A percentile compares a stretch with the other conserved stretches of the same genome.
Conservation (phyloP, 2,329 filamentous ascomycete genomes). For the Clonostachys sp. region DNA sequence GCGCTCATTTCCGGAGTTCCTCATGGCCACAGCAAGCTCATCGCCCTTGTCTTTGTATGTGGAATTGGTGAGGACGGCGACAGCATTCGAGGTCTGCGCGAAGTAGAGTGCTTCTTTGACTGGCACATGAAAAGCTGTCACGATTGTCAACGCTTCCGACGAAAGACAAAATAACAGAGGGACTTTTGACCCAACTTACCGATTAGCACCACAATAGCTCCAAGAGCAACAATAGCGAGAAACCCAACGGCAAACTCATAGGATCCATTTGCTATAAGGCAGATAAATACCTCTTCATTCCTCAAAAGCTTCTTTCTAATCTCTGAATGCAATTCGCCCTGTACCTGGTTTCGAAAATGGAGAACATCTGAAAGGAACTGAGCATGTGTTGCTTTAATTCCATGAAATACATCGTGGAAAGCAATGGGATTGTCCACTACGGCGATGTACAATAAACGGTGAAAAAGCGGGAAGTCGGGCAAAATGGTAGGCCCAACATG, state of each 20-base stretch:
- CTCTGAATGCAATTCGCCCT: background rate
- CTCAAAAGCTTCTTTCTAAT: background rate
- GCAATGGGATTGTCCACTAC: background rate
- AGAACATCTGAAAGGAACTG: background rate
- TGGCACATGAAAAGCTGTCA: too few species aligned
- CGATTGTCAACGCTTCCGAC: too few species aligned
- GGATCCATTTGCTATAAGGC: background rate
- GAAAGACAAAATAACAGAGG: too few species aligned
- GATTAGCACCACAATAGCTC: background rate
- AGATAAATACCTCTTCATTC: background rate
- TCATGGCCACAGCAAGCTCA: background rate
- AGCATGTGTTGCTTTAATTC: background rate
- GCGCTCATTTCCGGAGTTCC: background rate
- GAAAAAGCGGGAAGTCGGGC: background rate
- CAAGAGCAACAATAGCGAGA: background rate
- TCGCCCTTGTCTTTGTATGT: background rate
- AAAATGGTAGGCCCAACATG: background rate
- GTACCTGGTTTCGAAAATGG: background rate
- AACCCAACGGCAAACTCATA: background rate
- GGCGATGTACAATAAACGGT: background rate
- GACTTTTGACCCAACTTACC: background rate
- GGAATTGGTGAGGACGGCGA: background rate
- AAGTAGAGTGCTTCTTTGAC: background rate
- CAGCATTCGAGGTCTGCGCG: background rate
- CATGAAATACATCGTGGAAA: background rate